Base-by-base conservation (phyloP, 257 asterid genomes). In the Knoxia roxburghii region DNA sequence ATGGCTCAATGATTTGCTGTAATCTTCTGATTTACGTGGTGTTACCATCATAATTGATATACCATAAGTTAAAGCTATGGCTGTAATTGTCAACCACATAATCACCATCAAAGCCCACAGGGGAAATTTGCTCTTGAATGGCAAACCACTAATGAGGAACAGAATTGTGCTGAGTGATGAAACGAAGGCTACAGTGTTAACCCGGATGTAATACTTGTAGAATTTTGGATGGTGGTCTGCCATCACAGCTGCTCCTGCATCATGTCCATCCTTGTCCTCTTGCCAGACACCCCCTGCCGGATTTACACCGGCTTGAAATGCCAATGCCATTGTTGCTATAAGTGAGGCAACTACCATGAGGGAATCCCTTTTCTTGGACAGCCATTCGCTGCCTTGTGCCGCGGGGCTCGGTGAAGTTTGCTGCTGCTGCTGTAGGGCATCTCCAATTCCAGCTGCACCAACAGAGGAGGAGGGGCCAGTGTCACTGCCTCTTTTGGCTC, bases 81-180 rank as follows among this genome's bases (percentile, higher is more conserved):
- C 49, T 0, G 83, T 76, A 13, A 87, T 52, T 1, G 86, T 74
- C 30, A 73, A 17, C 84, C 95, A 87, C 90, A 84, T 84, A 23
- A 78, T 73, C 33, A 82, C 74, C 83, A 81, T 84, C 77, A 87
- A 67, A 43, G 68, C 52, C 88, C 85, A 82, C 78, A 81, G 62
- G 56, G 80, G 79, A 0, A 75, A 26, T 68, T 43, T 69, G 10
- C 71, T 76, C 51, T 35, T 68, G 30, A 84, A 79, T 1, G 90
- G 88, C 45, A 82, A 67, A 14, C 87, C 95, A 23, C 86, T 78
- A 24, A 87, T 83, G 37, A 87, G 79, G 6, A 85, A 80, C 67
- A 87, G 46, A 14, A 87, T 87, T 9, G 65, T 60, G 65, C 65
- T 60, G 49, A 60, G 26, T 0, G 48, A 40, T 60, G 65, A 60